Evolutionary conservation across 2,329 filamentous ascomycete species (phyloP).

Genomic region (Neofusicoccum umdonicola): DNA sequence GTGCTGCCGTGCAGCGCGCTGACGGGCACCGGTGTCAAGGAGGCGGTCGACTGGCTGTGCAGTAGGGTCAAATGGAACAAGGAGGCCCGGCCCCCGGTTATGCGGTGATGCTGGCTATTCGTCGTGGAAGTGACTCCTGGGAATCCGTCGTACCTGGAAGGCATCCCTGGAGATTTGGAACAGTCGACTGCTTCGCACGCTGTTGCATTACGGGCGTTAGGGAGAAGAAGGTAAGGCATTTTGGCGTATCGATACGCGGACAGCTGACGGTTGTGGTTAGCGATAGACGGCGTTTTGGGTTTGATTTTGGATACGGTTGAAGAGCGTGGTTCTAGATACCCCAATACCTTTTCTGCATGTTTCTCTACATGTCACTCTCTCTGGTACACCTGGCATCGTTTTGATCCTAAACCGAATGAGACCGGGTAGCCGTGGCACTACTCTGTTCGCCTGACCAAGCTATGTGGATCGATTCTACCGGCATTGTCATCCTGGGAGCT

Average conservation of each 20-base stretch:
- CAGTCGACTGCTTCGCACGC: not conserved
- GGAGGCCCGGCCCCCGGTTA: slow-evolving; percentile 84
- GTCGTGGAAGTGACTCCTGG: not conserved
- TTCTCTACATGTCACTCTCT: no score
- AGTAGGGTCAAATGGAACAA: slow-evolving; percentile 95
- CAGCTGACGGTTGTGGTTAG: not conserved
- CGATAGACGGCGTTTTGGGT: not conserved
- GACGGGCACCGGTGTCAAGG: slow-evolving; percentile 76
- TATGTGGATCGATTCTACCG: no score
- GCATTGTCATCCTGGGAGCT: no score
- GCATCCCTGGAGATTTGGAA: no score
- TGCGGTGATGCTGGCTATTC: slow-evolving; percentile 64
- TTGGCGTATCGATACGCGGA: not conserved
- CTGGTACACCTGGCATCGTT: not conserved
- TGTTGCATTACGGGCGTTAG: not conserved
- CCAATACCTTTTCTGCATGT: not conserved
- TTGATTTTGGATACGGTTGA: not conserved
- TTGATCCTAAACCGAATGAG: no score
- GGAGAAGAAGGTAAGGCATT: not conserved
- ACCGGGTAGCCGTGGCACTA: not conserved
- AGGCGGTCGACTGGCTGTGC: slow-evolving; percentile 96
- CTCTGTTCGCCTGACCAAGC: no score
- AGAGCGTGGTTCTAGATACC: slow-evolving; percentile 12
- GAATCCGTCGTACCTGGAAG: not conserved
- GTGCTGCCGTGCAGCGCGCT: slow-evolving; percentile 91